Evolutionary conservation across 225 moss, liverwort and hornwort genomes (phyloP), one percentile per base, ranked within the genome.

Genomic region (Asterella californica): DNA sequence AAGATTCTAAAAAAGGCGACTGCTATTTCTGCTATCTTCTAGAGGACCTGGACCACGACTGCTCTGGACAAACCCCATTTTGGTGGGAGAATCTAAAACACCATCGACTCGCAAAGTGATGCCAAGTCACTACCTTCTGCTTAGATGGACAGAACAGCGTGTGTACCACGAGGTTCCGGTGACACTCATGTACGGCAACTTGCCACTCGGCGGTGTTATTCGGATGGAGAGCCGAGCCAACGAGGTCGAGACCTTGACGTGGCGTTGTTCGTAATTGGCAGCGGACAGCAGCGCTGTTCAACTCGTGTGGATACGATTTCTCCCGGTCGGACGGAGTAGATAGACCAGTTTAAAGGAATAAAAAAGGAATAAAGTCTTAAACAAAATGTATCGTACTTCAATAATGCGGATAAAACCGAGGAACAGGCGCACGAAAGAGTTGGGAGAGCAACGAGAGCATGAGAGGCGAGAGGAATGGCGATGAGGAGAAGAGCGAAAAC

Each of bases 241-340:
- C 14, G 12, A 12, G 52, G 52, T 52, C 52, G 5, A 11, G 52
- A 52, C 52, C 17, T 52, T 32, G 4, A 32, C 64, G 29, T 30
- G 17, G 17, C 17, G 63, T 0, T 36, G 15, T 34, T 67, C 32
- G 30, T 21, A 36, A 67, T 33, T 63, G 63, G 68, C 15, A 37
- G 11, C 37, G 68, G 68, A 69, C 68, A 17, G 36, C 18, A 69
- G 37, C 9, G 36, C 18, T 45, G 18, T 48, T 29, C n/a, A 15
- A 21, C n/a, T 74, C 7, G 73, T n/a, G 48, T 33, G 74, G 74
- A 74, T 74, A 53, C 19, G 74, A 74, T 52, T 53, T 74, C 18
- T 53, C 73, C 30, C 15, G 72, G 48, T 4, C 12, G 6, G 29
- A 50, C 49, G 30, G 73, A 50, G n/a, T n/a, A n/a, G n/a, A n/a